Conservation (phyloP, 495 filamentous ascomycete species). For the Daldinia concentrica region DNA sequence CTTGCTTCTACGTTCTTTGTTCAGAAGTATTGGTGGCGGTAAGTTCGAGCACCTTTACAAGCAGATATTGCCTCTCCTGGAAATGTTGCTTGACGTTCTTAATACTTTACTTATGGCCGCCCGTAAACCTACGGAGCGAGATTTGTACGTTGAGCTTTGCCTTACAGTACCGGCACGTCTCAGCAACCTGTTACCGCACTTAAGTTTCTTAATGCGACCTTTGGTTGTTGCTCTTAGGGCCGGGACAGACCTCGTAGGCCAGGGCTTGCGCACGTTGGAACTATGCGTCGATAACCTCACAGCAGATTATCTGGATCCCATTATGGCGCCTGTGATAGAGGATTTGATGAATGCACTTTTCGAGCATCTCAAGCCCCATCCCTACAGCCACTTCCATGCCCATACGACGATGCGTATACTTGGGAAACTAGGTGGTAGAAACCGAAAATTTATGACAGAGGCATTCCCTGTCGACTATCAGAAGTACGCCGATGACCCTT, state of each 20-base stretch:
- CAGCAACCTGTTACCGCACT: conserved; percentile 95
- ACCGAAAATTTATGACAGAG: conserved; percentile 91
- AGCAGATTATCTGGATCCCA: conserved; percentile 96
- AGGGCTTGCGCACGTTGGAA: conserved; percentile 92
- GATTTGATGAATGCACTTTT: conserved; percentile 97
- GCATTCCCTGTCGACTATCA: conserved; percentile 82
- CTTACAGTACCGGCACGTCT: conserved; percentile 94
- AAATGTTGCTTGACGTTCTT: conserved; percentile 96
- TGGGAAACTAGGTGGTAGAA: conserved; percentile 94
- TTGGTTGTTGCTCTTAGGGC: conserved; percentile 92
- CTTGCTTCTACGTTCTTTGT: conserved; percentile 87
- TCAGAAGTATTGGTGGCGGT: conserved; percentile 95
- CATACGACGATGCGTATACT: conserved; percentile 99
- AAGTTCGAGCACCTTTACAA: conserved; percentile 98
- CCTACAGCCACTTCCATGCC: conserved; percentile 95
- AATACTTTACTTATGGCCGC: conserved; percentile 92
- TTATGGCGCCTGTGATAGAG: conserved; percentile 99
- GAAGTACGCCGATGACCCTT: conserved; percentile 83
- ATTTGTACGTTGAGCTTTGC: conserved; percentile 96
- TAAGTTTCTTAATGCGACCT: conserved; percentile 96
- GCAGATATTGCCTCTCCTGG: conserved; percentile 92
- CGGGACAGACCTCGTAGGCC: conserved; percentile 91
- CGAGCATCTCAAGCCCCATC: conserved; percentile 89
- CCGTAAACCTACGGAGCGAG: conserved; percentile 86
- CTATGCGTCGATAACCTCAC: conserved; percentile 98